Evolutionary conservation across 1,284 basidiomycete species (phyloP), one percentile per base, ranked within the genome.

Genomic region (Meira nashicola): DNA sequence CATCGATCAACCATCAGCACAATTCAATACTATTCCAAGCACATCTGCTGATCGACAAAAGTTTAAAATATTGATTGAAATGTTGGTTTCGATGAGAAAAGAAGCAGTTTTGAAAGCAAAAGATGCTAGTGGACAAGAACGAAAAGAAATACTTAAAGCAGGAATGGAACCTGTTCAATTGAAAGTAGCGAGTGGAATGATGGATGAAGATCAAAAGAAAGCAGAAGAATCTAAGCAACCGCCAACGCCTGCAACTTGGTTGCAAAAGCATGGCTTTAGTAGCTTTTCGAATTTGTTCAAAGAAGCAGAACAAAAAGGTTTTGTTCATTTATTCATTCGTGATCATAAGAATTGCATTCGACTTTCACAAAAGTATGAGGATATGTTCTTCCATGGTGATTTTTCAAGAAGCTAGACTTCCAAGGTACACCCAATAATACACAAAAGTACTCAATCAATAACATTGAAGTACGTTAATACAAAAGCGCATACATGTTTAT

Each of bases 311-410:
- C 19, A 56, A 19, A 46, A 43, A 21, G 55, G 55, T 17, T 56
- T 56, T 50, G 43, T 50, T 43, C 23, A 23, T 37, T 37, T 46
- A 12, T n/a, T 38, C 52, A 15, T 21, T 17, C 44, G 17, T n/a
- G n/a, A 39, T 5, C 9, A 37, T 38, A 33, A 47, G n/a, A 28
- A 52, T 21, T n/a, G 44, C 9, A 25, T 56, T n/a, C 12, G 39
- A 39, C 40, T 56, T 21, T 17, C 39, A 10, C 14, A 37, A 46
- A 56, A 56, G 55, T 56, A 56, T 49, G 55, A 56, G 19, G 37
- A 15, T 10, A 56, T 56, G 55, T 56, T 56, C 55, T 56, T 56
- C 21, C 39, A 9, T 9, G 28, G 28, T 4, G 28, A 33, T 33
- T 3, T 8, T 33, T 33, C 28, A 33, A 33, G 8, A 33, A 33